Conservation (phyloP, 345 rosid genomes). For the Luvunga scandens region DNA sequence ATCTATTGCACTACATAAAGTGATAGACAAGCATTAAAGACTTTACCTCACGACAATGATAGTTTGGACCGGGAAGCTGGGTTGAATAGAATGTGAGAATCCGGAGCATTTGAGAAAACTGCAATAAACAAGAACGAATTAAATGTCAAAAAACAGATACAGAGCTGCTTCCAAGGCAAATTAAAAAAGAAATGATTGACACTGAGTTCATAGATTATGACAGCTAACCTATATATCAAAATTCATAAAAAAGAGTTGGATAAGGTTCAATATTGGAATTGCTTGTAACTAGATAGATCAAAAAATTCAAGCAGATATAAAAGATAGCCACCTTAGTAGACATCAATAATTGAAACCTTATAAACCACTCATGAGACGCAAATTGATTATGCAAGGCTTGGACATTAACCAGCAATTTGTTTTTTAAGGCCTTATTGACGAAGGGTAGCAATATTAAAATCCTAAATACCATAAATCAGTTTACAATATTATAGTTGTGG, state of each 20-base stretch:
- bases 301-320: not conserved
- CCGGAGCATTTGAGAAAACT: slow-evolving; percentile 91
- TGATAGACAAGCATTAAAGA: not conserved
- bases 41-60: slow-evolving; percentile 92
- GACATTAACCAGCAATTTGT: not conserved
- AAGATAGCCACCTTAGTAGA: not conserved
- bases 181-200: not conserved
- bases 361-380: not conserved
- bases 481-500: not conserved
- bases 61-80: slow-evolving; percentile 98
- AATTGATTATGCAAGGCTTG: not conserved
- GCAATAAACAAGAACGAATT: slow-evolving; percentile 17
- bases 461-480: not conserved
- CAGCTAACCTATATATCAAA: not conserved
- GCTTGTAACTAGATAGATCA: not conserved
- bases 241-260: not conserved
- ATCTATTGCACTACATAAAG: not conserved
- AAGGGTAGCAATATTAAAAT: not conserved
- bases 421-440: not conserved
- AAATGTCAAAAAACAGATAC: slow-evolving; percentile 17
- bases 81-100: slow-evolving; percentile 89
- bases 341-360: not conserved
- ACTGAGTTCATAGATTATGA: not conserved
- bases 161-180: not conserved
- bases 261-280: not conserved